Base-by-base conservation (phyloP, 345 rosid species). In the Ceriops zippeliana region DNA sequence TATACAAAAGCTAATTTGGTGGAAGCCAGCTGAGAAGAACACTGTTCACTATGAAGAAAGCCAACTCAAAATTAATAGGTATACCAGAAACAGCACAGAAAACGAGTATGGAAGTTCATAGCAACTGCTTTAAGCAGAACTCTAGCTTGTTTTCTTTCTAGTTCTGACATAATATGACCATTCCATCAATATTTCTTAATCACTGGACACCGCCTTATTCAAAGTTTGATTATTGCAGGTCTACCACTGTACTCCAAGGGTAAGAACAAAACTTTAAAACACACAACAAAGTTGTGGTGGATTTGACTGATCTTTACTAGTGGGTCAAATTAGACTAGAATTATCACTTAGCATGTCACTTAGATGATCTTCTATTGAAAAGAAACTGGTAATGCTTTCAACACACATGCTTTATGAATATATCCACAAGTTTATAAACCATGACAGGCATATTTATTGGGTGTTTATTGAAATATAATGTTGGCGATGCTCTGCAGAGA, bases 21-120 rank as follows among this genome's bases (percentile, higher is more conserved):
- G 46, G 63, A 42, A 65, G 35, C 20, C 61, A 70, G 27, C 15
- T 5, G 35, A 59, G 9, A 70, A 26, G 32, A 26, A 66, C 35
- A 24, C 28, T 49, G 34, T 60, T 30, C 58, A 53, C 31, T 34
- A 37, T 35, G 6, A 60, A 51, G 54, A 60, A 63, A 63, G 32
- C 24, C 22, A 61, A 65, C 21, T 28, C 53, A 57, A 52, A 67
- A 22, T 42, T 17, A 22, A n/a, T 3, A 28, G 31, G 30, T 7
- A 28, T 27, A 27, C 8, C 42, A 10, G 2, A 57, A 22, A n/a
- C 27, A 51, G 52, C 8, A 15, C 5, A 56, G 51, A 26, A 66
- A 22, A 32, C 27, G 22, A 7, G 58, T 22, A 13, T 2, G 47
- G 47, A 38, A 38, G 16, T 38, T 38, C 16, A 38, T 38, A 10